Evolutionary conservation across 129 eudicot species (phyloP), one percentile per base, ranked within the genome.

Genomic region (Calendula officinalis): DNA sequence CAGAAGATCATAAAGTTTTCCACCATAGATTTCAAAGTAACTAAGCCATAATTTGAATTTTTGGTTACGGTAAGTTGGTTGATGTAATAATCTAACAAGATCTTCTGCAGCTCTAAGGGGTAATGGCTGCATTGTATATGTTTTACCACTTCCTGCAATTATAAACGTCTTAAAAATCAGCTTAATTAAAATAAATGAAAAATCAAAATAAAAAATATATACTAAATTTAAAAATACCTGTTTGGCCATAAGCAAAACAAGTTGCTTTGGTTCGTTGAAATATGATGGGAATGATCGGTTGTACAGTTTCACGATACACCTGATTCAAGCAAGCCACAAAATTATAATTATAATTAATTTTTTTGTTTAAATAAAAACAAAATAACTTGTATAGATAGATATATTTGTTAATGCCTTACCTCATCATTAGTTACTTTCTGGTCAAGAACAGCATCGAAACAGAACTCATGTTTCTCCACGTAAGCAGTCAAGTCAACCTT

Each of bases 401-500:
- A 51, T 27, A 38, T 33, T 50, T 27, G 54, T 63, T 12, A 34
- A 70, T 30, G 57, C 35, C 30, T 73, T 84, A 91, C 98, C 95
- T 91, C 96, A 79, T 88, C 95, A 77, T 91, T 91, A 47, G 95
- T 70, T 45, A 91, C 98, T 68, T 85, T 63, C 81, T 91, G 86
- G 74, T 85, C 91, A 11, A 91, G 84, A 74, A 91, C 98, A 52
- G 96, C 98, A 83, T 91, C 98, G 68, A 91, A 91, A 77, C 91
- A 88, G 67, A 91, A 91, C 79, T 91, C 98, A 40, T 91, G 96
- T 53, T 81, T 91, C 78, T 91, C 98, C 69, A 91, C 96, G 61
- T 91, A 91, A 11, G 98, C 98, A 71, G 98, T 91, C 86, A 91
- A 75, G 83, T 91, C 96, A 62, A 91, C 98, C 98, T 91, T 76